A percentile compares a stretch with the other conserved stretches of the same genome.
Conservation (phyloP, 441 rosid species). For the Viola pubescens region DNA sequence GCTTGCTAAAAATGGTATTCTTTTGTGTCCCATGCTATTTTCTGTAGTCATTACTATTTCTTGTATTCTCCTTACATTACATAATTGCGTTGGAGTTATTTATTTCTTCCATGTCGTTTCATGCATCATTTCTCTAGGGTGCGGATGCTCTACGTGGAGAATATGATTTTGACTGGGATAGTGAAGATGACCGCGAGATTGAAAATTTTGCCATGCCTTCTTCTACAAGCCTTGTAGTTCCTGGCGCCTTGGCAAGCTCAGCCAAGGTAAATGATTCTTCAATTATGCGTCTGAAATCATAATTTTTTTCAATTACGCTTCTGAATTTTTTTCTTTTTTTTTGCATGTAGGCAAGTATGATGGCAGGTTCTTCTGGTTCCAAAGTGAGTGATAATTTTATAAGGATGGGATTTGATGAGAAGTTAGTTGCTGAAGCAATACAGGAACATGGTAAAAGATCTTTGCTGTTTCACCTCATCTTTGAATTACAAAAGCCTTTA, state of each 20-base stretch:
- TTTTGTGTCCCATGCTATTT: background rate
- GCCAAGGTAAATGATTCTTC: conserved; percentile 23
- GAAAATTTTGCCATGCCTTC: conserved; percentile 30
- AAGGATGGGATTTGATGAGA: conserved; percentile 60
- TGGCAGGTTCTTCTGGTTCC: conserved; percentile 42
- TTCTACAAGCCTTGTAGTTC: conserved; percentile 22
- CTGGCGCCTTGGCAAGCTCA: conserved; percentile 20
- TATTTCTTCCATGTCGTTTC: background rate
- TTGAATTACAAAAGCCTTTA: background rate
- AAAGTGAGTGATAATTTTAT: conserved; percentile 43
- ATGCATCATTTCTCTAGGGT: conserved; percentile 23
- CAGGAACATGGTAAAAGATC: conserved; percentile 47
- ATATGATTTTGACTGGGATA: conserved; percentile 46
- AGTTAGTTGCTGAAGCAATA: conserved; percentile 50
- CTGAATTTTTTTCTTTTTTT: background rate
- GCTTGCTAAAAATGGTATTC: background rate
- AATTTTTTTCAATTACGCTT: background rate
- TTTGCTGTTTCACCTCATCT: background rate
- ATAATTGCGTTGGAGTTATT: background rate
- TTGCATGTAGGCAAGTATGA: conserved; percentile 34
- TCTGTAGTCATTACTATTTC: background rate
- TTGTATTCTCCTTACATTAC: background rate
- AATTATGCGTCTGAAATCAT: background rate
- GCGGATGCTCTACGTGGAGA: conserved; percentile 29
- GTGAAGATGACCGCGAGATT: conserved; percentile 60